phyloP scores from a whole-genome alignment of 2,329 filamentous ascomycete genomes.

The Pezicula neosporulosa region DNA sequence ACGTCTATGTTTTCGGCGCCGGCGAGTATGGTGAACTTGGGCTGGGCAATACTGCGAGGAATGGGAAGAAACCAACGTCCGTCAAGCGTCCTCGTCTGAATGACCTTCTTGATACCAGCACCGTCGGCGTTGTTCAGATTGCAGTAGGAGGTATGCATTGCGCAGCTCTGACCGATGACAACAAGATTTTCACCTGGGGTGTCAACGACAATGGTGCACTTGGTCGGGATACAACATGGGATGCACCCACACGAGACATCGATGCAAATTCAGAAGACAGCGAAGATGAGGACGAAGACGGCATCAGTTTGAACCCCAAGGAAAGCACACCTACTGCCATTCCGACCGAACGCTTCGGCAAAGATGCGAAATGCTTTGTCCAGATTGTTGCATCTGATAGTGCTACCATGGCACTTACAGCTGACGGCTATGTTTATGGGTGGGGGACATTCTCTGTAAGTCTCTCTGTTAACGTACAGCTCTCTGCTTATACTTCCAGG shows the following conservation, averaged over 20 bases:
- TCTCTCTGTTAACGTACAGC: constrained; percentile 6
- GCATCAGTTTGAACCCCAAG: constrained; percentile 60
- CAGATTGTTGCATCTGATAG: constrained; percentile 71
- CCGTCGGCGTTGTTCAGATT: constrained; percentile 68
- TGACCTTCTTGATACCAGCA: constrained; percentile 49
- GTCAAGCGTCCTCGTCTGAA: constrained; percentile 74
- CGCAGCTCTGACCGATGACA: constrained; percentile 72
- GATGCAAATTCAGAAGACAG: constrained; percentile 50
- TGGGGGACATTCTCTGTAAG: constrained; percentile 78
- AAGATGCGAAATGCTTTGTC: constrained; percentile 54
- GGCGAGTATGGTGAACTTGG: constrained; percentile 78
- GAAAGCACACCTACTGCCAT: constrained; percentile 45
- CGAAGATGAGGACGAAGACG: constrained; percentile 44
- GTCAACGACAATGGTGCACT: constrained; percentile 84
- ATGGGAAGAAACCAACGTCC: constrained; percentile 60
- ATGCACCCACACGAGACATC: constrained; percentile 57
- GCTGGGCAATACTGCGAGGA: constrained; percentile 64
- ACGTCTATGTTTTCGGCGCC: constrained; percentile 79
- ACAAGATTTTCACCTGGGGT: constrained; percentile 82
- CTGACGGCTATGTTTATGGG: constrained; percentile 72
- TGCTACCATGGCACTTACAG: constrained; percentile 71
- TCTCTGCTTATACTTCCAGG: constrained; percentile 33
- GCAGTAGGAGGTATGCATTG: constrained; percentile 82
- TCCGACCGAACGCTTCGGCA: constrained; percentile 53
- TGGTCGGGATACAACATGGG: constrained; percentile 68